Percentiles rank a stretch among this genome's conserved stretches.
Conservation (phyloP, 208 protist genomes). For the Naegleria gruberi region DNA sequence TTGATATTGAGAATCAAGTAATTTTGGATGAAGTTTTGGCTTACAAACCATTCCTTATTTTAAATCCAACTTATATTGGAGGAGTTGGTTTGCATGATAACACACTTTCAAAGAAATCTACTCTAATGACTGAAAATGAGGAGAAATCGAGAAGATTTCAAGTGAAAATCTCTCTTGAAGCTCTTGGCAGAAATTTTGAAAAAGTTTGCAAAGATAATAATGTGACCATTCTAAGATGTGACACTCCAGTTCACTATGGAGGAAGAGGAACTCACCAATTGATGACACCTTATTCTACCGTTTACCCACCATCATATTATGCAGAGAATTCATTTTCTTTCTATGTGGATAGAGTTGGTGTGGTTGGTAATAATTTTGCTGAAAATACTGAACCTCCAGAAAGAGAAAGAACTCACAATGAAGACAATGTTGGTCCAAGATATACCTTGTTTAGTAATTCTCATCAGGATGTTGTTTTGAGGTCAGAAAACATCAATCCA, state of each 20-base stretch:
- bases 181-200: neutral
- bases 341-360: neutral
- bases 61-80: conserved; percentile 11
- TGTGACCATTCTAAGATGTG: neutral
- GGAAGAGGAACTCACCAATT: neutral
- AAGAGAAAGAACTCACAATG: neutral
- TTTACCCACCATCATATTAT: neutral
- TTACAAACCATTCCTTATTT: neutral
- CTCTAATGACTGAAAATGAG: neutral
- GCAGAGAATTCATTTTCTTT: neutral
- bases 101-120: neutral
- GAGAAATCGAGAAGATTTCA: neutral
- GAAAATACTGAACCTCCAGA: neutral
- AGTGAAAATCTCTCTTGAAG: neutral
- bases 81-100: neutral
- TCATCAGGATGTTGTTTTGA: too few relatives aligned
- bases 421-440: neutral
- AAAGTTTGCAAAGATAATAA: neutral
- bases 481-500: neutral
- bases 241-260: neutral
- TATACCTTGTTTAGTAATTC: neutral
- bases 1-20: neutral
- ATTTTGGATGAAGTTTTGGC: neutral
- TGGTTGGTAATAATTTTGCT: neutral
- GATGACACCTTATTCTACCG: neutral